Percentiles rank a stretch among this genome's conserved stretches.
These are phyloP conservation scores for Sclerospora graminicola DNA, from an alignment of 352 stramenopile species.

Conservation along the genomic window DNA sequence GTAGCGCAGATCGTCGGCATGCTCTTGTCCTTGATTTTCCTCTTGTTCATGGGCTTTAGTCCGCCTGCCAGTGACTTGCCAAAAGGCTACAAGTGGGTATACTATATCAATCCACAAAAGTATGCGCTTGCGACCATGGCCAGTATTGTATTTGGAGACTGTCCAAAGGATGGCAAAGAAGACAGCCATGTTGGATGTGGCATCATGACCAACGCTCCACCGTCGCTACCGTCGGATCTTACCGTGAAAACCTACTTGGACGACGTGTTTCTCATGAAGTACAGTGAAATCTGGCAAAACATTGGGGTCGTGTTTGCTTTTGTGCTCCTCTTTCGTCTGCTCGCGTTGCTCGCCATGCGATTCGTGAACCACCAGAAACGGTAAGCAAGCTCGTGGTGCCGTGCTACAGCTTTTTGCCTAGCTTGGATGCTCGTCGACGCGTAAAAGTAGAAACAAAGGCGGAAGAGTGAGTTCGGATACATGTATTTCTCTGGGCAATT, in stretches of 20 bases:
- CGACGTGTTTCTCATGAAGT: constrained; percentile 13
- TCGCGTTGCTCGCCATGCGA: constrained; percentile 24
- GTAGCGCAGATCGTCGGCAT: constrained; percentile 24
- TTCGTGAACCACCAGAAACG: constrained; percentile 28
- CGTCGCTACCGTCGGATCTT: constrained; percentile 6
- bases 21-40: constrained; percentile 39
- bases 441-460: too few species aligned
- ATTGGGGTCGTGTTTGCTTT: constrained; percentile 11
- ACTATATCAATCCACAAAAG: constrained; percentile 25
- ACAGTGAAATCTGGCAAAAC: constrained; percentile 5
- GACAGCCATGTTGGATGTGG: constrained; percentile 14
- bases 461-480: too few species aligned
- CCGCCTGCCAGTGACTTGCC: constrained; percentile 40
- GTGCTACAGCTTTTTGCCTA: too few species aligned
- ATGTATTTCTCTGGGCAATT: too few species aligned
- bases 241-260: constrained; percentile 21
- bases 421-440: too few species aligned
- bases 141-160: constrained; percentile 4
- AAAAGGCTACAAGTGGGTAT: constrained; percentile 42
- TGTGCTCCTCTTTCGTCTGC: constrained; percentile 24
- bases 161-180: background rate
- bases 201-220: constrained; percentile 13
- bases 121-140: constrained; percentile 3
- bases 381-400: too few species aligned
- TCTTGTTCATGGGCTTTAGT: constrained; percentile 47